These are phyloP conservation scores for Luzula sylvatica DNA, from an alignment of 176 grass and related monocot genomes.

Conservation along the genomic window DNA sequence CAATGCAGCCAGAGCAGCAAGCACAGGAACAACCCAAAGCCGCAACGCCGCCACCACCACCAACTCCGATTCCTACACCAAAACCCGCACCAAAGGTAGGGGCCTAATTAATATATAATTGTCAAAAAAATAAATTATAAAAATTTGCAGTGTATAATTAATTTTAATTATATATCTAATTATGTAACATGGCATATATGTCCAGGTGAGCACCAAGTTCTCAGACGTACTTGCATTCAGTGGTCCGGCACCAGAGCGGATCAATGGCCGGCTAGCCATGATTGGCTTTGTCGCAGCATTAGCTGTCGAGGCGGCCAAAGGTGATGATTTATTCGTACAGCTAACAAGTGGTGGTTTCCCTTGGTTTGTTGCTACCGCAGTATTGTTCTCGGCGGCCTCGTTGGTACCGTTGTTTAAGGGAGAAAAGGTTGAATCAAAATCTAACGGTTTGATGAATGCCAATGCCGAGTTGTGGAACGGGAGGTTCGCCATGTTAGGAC, in stretches of 20 bases:
- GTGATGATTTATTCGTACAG: background rate
- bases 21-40: background rate
- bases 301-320: constrained; percentile 11
- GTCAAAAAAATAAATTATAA: background rate
- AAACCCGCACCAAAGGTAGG: constrained; percentile 23
- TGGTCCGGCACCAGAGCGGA: constrained; percentile 22
- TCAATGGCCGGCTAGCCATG: constrained; percentile 26
- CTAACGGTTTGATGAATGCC: constrained; percentile 25
- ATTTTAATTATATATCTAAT: background rate
- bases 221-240: constrained; percentile 20
- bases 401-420: constrained; percentile 59
- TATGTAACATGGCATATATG: background rate
- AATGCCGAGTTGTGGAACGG: constrained; percentile 90
- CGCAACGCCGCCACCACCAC: background rate
- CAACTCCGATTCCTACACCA: constrained; percentile 10
- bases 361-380: constrained; percentile 31
- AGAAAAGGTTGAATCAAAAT: constrained; percentile 28
- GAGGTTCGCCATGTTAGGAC: constrained; percentile 66
- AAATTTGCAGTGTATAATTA: background rate
- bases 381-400: constrained; percentile 44
- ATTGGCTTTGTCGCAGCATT: constrained; percentile 10
- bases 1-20: constrained; percentile 4
- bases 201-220: constrained; percentile 25
- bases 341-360: constrained; percentile 23
- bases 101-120: background rate